phyloP scores from a whole-genome alignment of 2,329 filamentous ascomycete genomes.

The Chalaropsis thielavioides region DNA sequence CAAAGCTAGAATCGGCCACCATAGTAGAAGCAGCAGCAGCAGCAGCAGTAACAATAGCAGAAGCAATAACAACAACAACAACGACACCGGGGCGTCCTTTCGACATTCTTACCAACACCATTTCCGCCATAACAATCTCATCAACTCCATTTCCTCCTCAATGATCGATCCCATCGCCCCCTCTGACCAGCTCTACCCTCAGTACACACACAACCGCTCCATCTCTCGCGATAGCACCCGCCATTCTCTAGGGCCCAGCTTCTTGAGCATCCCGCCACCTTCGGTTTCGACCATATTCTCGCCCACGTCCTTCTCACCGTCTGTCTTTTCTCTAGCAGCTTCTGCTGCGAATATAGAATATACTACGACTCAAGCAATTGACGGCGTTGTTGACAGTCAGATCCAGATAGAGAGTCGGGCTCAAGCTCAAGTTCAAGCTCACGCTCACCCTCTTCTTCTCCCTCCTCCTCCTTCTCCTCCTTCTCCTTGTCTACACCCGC shows the following conservation, averaged over 20 bases:
- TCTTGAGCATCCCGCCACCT: neutral
- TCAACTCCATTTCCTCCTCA: neutral
- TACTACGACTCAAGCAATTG: neutral
- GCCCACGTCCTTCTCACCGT: constrained; percentile 1
- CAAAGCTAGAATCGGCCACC: neutral
- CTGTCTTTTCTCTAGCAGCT: neutral
- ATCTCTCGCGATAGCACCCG: neutral
- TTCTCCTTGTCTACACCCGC: neutral
- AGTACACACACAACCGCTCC: neutral
- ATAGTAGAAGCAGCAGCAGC: neutral
- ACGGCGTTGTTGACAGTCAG: neutral
- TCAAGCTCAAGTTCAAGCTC: neutral
- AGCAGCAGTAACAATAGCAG: constrained; percentile 3
- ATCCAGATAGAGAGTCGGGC: neutral
- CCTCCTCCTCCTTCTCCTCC: neutral
- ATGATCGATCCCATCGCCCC: neutral
- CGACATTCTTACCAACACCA: neutral
- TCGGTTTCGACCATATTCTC: neutral
- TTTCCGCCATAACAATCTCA: neutral
- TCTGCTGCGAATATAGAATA: neutral
- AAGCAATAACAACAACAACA: neutral
- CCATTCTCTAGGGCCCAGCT: neutral
- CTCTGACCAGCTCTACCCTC: neutral
- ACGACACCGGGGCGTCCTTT: neutral
- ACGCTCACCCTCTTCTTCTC: neutral